Evolutionary conservation across 352 stramenopile genomes (phyloP).

Genomic region (Phytophthora gonapodyides): DNA sequence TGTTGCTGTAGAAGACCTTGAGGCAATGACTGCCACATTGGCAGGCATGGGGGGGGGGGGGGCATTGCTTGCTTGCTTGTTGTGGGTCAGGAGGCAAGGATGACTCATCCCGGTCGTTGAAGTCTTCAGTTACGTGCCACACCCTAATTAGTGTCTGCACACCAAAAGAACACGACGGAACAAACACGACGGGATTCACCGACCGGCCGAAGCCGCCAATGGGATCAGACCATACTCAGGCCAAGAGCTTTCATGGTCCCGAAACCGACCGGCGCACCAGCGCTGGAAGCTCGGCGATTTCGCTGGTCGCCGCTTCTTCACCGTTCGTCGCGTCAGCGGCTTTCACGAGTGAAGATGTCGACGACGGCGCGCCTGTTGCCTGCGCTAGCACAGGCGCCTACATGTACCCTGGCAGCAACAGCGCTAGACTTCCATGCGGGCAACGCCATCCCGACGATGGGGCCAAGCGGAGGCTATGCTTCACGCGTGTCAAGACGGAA

Average conservation of each 20-base stretch:
- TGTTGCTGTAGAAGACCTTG: too few relatives aligned
- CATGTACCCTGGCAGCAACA: too few relatives aligned
- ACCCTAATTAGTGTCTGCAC: too few relatives aligned
- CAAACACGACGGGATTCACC: background rate
- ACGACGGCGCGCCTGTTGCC: background rate
- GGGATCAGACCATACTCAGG: conserved; percentile 5
- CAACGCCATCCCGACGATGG: background rate
- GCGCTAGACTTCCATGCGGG: background rate
- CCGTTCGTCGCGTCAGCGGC: background rate
- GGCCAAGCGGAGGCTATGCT: background rate
- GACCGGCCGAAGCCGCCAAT: conserved; percentile 8
- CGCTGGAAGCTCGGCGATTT: conserved; percentile 21
- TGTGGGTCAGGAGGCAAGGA: too few relatives aligned
- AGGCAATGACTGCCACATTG: too few relatives aligned
- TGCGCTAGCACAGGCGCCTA: background rate
- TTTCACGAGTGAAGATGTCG: background rate
- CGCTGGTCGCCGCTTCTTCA: conserved; percentile 9
- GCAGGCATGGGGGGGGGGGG: too few relatives aligned
- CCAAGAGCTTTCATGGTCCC: background rate
- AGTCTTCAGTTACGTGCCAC: too few relatives aligned
- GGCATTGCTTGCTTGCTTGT: too few relatives aligned
- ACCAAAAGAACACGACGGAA: too few relatives aligned
- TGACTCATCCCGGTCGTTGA: too few relatives aligned
- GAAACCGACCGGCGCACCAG: conserved; percentile 18
- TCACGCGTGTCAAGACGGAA: background rate